Evolutionary conservation across 1,284 basidiomycete genomes (phyloP).

Genomic region (Ceratobasidium sp.): DNA sequence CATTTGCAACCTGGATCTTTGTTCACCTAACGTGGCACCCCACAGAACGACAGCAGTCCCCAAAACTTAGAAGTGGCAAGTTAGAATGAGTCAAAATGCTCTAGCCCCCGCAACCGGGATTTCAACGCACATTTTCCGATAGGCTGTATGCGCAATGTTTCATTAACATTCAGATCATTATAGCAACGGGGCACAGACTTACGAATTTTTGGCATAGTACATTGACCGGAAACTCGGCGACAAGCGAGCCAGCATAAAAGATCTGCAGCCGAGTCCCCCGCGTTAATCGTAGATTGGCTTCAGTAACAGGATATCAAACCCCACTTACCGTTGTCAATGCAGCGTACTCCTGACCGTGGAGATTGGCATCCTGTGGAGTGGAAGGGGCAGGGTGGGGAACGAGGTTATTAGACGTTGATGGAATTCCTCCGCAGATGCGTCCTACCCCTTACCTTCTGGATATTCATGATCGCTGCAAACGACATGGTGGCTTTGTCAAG

Average conservation of each 20-base stretch:
- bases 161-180: slow-evolving; percentile 6
- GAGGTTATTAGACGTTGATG: slow-evolving; percentile 43
- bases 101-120: neutral
- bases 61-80: slow-evolving; percentile 47
- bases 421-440: neutral
- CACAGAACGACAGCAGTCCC: slow-evolving; percentile 49
- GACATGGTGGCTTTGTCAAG: slow-evolving; percentile 41
- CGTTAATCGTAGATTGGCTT: slow-evolving; percentile 10
- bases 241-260: slow-evolving; percentile 49
- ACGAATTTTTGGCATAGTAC: slow-evolving; percentile 49
- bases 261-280: slow-evolving; percentile 8
- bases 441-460: slow-evolving; percentile 37
- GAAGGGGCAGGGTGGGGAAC: slow-evolving; percentile 23
- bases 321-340: slow-evolving; percentile 44
- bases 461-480: slow-evolving; percentile 43
- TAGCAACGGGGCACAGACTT: slow-evolving; percentile 9
- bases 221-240: slow-evolving; percentile 51
- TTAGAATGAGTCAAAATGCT: slow-evolving; percentile 41
- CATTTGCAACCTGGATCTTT: neutral
- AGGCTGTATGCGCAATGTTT: slow-evolving; percentile 18
- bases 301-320: neutral
- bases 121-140: slow-evolving; percentile 41
- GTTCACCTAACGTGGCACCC: slow-evolving; percentile 30
- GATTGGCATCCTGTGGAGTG: slow-evolving; percentile 40
- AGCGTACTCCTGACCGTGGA: slow-evolving; percentile 43